Conservation (phyloP, 495 filamentous ascomycete genomes). For the Hypoxylon fragiforme region DNA sequence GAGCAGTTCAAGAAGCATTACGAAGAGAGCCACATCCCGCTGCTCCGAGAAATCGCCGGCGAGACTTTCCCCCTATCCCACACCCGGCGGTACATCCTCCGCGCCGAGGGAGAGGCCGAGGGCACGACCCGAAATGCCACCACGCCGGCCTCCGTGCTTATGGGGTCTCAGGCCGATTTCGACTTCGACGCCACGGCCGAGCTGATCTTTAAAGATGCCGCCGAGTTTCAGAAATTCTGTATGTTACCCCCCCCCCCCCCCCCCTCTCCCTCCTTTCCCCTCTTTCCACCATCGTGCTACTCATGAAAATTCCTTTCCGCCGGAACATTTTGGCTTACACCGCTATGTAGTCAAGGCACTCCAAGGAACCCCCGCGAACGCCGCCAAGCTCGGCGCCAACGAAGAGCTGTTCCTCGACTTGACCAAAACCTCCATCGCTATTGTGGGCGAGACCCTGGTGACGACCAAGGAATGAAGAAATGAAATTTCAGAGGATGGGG, state of each 20-base stretch:
- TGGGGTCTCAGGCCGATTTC: constrained; percentile 10
- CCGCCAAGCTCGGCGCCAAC: not conserved
- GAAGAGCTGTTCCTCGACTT: constrained; percentile 5
- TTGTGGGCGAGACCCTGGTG: too few species aligned
- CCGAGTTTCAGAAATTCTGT: not conserved
- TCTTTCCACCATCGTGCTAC: too few species aligned
- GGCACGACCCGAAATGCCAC: not conserved
- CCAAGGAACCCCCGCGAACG: not conserved
- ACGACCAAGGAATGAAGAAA: too few species aligned
- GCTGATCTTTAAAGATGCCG: constrained; percentile 7
- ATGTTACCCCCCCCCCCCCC: too few species aligned
- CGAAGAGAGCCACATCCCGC: not conserved
- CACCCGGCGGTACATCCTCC: constrained; percentile 8
- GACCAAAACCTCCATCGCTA: too few species aligned
- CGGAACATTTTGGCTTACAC: too few species aligned
- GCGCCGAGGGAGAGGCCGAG: not conserved
- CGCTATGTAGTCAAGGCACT: too few species aligned
- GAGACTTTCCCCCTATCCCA: constrained; percentile 3
- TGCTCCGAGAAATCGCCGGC: constrained; percentile 1
- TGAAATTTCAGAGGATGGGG: too few species aligned
- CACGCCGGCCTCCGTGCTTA: not conserved
- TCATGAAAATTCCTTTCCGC: too few species aligned
- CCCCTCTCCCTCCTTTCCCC: too few species aligned
- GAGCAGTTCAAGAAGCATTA: constrained; percentile 3
- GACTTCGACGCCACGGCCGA: constrained; percentile 11